Conservation (phyloP, 441 rosid genomes). For the Theobroma grandiflorum region DNA sequence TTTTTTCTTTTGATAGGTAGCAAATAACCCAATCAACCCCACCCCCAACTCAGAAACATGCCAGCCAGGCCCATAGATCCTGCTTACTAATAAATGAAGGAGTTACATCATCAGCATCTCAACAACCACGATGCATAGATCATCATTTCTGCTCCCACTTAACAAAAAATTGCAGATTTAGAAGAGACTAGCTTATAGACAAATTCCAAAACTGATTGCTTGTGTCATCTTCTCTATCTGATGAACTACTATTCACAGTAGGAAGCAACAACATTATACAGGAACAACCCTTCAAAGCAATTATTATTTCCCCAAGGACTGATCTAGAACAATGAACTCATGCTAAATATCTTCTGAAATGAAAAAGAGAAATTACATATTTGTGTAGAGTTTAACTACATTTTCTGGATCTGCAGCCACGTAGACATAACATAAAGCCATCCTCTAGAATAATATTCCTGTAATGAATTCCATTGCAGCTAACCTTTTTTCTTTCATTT, state of each 20-base stretch:
- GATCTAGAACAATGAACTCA: background rate
- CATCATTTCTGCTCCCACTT: background rate
- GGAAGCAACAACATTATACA: background rate
- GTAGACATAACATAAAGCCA: background rate
- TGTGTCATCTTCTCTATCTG: background rate
- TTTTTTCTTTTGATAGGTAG: too few relatives aligned
- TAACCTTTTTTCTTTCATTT: background rate
- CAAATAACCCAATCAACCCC: background rate
- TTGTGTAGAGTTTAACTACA: background rate
- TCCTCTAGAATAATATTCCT: background rate
- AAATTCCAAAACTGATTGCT: background rate
- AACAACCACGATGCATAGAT: background rate
- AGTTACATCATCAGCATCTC: background rate
- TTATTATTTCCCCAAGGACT: background rate
- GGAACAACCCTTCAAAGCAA: background rate
- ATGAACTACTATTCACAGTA: background rate
- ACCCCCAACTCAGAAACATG: background rate
- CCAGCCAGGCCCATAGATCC: background rate
- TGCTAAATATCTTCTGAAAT: background rate
- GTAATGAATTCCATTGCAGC: background rate
- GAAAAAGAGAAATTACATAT: background rate
- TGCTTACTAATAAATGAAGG: background rate
- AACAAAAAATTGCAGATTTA: background rate
- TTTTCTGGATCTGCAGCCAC: background rate
- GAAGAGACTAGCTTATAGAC: background rate